Base-by-base conservation (phyloP, 1,139 yeast genomes). In the Kurtzmaniella natalensis region DNA sequence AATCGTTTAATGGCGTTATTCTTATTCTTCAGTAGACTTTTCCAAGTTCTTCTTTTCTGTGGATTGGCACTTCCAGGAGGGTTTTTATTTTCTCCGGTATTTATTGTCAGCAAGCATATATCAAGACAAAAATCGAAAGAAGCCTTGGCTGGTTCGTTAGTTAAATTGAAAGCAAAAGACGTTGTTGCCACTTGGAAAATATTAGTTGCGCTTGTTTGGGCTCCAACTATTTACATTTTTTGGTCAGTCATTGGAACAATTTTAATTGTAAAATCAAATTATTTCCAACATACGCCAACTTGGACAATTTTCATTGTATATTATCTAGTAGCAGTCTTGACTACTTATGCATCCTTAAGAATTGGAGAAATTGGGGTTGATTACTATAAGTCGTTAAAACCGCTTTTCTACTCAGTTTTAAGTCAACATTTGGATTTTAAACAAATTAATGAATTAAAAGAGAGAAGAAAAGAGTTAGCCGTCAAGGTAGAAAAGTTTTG, bases 401-500 rank as follows among this genome's bases (percentile, higher is more conserved):
- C 68, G 28, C 56, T 59, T 29, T 57, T 57, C 37, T 57, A 56
- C 37, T 59, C 70, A n/a, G 45, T 64, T 27, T 43, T 62, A 14
- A 59, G 78, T 53, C 55, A 70, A 61, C 51, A 71, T 70, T 48
- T 48, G 13, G 63, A 61, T 34, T 39, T 51, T 25, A 43, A 54
- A 19, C 48, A 68, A 41, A 57, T 87, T 28, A 66, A 69, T 25
- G 64, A 73, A 33, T 64, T 87, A 45, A 77, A 82, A 45, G 48
- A 60, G 18, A 67, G 71, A 15, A 64, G 96, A 35, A 58, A 63
- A 26, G 65, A 62, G 31, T 64, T 87, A 36, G 72, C 82, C 2
- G 58, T 55, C 27, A 72, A 76, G 41, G 83, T 87, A 29, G 76
- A 86, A 10, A 78, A 75, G 23, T 65, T 79, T 18, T 83, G 88